Base-by-base conservation (phyloP, 257 asterid species). In the Striga asiatica region DNA sequence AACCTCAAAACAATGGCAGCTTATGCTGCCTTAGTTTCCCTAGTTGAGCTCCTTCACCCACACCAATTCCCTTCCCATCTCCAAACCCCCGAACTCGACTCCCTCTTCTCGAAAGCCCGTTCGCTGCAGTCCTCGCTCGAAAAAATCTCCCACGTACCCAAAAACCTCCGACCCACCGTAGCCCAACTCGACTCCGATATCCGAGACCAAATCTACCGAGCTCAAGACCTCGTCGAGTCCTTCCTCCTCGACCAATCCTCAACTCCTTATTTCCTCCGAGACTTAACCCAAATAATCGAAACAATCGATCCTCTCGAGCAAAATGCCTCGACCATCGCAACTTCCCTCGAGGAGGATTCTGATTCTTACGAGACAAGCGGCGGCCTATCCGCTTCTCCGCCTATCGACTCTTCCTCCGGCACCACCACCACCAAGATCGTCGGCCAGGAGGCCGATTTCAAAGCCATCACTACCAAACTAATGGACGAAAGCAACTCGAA, bases 21-120 rank as follows among this genome's bases (percentile, higher is more conserved):
- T 62, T 63, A 72, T 24, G 69, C 70, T 9, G 77, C 74, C 53
- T 49, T 71, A 17, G 77, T 52, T 45, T 67, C 71, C 31, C 51
- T 72, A 7, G 17, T 23, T 41, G 71, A 72, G 58, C 41, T 54
- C 34, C n/a, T 49, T 17, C 6, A 45, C 8, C 28, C 71, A 22
- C 54, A 63, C 28, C 60, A 49, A 19, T 41, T 20, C 19, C 61
- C 67, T 6, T 7, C 4, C 17, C 29, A n/a, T 17, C 43, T 3
- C 19, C 61, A 42, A 16, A 14, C 14, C 0, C 25, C 49, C 1
- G 13, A 66, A 8, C 50, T 72, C 10, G 29, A 52, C 13, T 8
- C 64, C n/a, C 69, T 72, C 58, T 49, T 58, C 29, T 6, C 10
- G 3, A 58, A 50, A 8, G 20, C 60, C 29, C 11, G 0, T 13